Evolutionary conservation across 2,329 filamentous ascomycete species (phyloP).

Genomic region (Raffaelea deltoideospora): DNA sequence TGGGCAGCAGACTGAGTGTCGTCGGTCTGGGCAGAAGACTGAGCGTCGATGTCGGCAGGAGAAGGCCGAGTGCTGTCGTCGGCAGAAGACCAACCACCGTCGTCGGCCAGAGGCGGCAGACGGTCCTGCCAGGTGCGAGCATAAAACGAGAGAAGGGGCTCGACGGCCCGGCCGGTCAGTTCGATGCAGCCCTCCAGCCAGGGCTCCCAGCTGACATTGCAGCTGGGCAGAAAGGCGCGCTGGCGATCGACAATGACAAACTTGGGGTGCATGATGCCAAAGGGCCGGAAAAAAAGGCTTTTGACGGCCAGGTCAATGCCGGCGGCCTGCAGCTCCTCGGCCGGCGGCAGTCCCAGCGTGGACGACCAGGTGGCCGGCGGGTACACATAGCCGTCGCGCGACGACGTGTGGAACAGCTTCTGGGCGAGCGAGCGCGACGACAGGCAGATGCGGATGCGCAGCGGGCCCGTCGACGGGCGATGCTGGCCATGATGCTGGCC

Average conservation of each 20-base stretch:
- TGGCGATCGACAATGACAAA: slow-evolving; percentile 59
- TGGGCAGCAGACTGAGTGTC: too few species aligned
- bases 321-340: slow-evolving; percentile 31
- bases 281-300: slow-evolving; percentile 63
- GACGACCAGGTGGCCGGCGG: slow-evolving; percentile 39
- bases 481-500: neutral
- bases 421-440: slow-evolving; percentile 59
- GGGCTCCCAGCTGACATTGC: slow-evolving; percentile 76
- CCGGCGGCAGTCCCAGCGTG: slow-evolving; percentile 47
- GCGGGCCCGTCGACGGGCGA: slow-evolving; percentile 11
- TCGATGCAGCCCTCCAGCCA: slow-evolving; percentile 72
- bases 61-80: too few species aligned
- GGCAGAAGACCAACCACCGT: too few species aligned
- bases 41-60: too few species aligned
- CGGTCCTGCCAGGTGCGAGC: slow-evolving; percentile 46
- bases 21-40: too few species aligned
- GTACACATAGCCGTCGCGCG: slow-evolving; percentile 45
- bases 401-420: slow-evolving; percentile 60
- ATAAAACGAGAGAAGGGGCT: slow-evolving; percentile 52
- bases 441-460: slow-evolving; percentile 59
- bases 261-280: slow-evolving; percentile 82
- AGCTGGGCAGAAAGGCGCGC: slow-evolving; percentile 57
- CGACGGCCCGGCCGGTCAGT: slow-evolving; percentile 45
- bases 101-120: slow-evolving; percentile 1
- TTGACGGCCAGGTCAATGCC: slow-evolving; percentile 58